Base-by-base conservation (phyloP, 441 rosid species). In the Mallotus japonicus region DNA sequence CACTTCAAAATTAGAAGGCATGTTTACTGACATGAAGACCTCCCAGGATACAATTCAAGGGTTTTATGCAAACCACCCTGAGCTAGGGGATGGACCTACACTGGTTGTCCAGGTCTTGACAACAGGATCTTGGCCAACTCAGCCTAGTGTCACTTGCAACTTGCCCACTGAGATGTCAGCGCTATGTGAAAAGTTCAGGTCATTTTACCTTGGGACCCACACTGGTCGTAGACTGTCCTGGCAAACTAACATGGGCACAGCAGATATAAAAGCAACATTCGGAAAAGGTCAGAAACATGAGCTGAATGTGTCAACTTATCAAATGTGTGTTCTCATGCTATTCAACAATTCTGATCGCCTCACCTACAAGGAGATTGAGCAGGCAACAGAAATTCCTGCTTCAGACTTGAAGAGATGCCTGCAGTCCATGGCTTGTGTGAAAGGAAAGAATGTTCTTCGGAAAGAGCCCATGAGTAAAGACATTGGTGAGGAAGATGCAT, bases 241-340 rank as follows among this genome's bases (percentile, higher is more conserved):
- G 97, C 99, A 92, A 80, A 95, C 97, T 15, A 95, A 95, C 85
- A 95, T 91, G 97, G 99, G 99, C 59, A 86, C 96, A 46, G 99
- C 99, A 0, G 99, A 94, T 66, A 82, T 94, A 66, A 94, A 87
- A 78, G 97, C 99, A 44, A 66, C 74, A 6, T 92, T 95, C 68
- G 99, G 94, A 67, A 95, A 89, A 78, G 97, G 96, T 78, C 97
- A 95, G 85, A 95, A 89, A 85, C 99, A 95, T 54, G 99, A 91
- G 79, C 73, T 95, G 85, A 95, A 95, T 53, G 99, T 95, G 56
- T 95, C 99, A 9, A 95, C 99, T 14, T 95, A 87, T 85, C 99
- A 95, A 62, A 92, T 92, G 99, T 95, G 97, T 75, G 97, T 92
- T 28, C 91, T 95, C 34, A 83, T 92, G 92, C 77, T 95, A 74